Conservation (phyloP, 179 eudicot genomes). For the Drosera spatulata region DNA sequence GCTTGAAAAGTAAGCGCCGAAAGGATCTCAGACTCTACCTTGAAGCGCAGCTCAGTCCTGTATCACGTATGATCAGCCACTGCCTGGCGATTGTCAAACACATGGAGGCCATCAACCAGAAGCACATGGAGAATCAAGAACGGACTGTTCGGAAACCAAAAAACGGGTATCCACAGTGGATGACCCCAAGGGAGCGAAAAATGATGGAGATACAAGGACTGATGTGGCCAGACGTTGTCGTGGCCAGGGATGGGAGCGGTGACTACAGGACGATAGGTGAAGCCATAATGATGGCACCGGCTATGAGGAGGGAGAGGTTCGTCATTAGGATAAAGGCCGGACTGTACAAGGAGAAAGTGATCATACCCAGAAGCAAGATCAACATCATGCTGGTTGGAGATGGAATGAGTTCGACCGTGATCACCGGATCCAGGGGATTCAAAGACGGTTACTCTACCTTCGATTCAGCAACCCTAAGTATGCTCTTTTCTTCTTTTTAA, state of each 20-base stretch:
- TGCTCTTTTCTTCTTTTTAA: neutral
- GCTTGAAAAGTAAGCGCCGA: neutral
- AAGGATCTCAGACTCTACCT: conserved; percentile 24
- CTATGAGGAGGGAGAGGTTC: conserved; percentile 24
- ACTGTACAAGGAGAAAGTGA: conserved; percentile 36
- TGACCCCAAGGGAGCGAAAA: conserved; percentile 17
- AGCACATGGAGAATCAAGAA: neutral
- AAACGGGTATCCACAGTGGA: conserved; percentile 18
- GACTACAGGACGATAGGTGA: conserved; percentile 24
- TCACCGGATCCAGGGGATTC: conserved; percentile 39
- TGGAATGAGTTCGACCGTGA: conserved; percentile 46
- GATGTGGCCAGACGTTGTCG: conserved; percentile 20
- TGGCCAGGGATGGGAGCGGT: conserved; percentile 45
- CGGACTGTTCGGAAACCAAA: neutral
- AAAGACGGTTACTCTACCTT: conserved; percentile 55
- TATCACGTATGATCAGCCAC: conserved; percentile 48
- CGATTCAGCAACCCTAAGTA: conserved; percentile 53
- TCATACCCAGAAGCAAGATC: conserved; percentile 42
- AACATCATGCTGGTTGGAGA: conserved; percentile 53
- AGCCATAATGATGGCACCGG: conserved; percentile 48
- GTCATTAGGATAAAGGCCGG: conserved; percentile 49
- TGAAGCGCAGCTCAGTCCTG: conserved; percentile 33
- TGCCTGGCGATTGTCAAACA: conserved; percentile 42
- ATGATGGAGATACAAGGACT: conserved; percentile 12
- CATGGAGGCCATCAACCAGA: conserved; percentile 18